Evolutionary conservation across 225 moss, liverwort and hornwort species (phyloP).

Genomic region (Polytrichum formosum): DNA sequence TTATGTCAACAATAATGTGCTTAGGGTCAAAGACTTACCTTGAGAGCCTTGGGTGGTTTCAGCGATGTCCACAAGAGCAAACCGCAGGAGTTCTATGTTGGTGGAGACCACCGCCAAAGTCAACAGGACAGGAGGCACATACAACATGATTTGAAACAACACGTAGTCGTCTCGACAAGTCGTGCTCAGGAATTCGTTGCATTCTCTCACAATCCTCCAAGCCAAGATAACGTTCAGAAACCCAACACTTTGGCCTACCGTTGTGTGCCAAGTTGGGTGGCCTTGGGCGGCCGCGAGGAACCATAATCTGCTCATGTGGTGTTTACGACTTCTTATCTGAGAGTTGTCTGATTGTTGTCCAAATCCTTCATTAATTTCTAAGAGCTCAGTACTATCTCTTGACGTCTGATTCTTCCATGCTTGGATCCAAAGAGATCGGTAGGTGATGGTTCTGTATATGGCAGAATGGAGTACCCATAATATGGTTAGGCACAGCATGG

Average conservation of each 20-base stretch:
- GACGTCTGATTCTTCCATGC: background rate
- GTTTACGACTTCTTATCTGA: background rate
- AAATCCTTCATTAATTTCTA: background rate
- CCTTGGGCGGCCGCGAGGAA: background rate
- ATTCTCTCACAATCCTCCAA: background rate
- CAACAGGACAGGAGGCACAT: background rate
- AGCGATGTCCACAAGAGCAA: too few species aligned
- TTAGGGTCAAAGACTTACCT: too few species aligned
- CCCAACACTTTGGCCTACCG: background rate
- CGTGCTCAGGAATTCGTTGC: background rate
- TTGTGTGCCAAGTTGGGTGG: background rate
- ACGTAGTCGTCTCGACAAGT: background rate
- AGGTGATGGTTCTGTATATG: background rate
- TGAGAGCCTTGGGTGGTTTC: too few species aligned
- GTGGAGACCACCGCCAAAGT: background rate
- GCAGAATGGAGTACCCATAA: background rate
- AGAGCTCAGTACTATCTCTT: background rate
- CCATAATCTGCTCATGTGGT: background rate
- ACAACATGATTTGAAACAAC: background rate
- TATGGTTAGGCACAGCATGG: background rate
- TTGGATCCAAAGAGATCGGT: conserved; percentile 1
- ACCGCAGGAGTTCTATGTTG: too few species aligned
- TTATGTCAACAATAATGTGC: too few species aligned
- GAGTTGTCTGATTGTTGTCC: too few species aligned
- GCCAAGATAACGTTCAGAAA: background rate